Evolutionary conservation across 768 basidiomycete genomes (phyloP).

Genomic region (Termitomyces sp.): DNA sequence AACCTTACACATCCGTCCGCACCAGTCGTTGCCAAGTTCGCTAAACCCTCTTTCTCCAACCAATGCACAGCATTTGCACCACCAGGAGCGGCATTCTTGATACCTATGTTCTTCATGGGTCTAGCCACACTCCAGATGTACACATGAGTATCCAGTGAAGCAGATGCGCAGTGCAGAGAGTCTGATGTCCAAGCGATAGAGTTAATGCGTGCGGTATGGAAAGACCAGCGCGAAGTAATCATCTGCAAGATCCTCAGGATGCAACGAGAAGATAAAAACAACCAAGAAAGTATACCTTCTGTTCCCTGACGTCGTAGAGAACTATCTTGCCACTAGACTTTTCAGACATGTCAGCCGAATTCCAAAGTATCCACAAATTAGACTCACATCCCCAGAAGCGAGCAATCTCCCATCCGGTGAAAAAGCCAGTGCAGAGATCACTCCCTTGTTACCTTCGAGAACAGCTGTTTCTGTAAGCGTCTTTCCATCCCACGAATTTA

Average conservation of each 20-base stretch:
- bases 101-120: conserved; percentile 67
- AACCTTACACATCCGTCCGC: conserved; percentile 77
- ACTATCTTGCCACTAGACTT: conserved; percentile 80
- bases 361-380: background rate
- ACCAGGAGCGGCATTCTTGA: conserved; percentile 84
- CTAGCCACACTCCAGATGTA: conserved; percentile 80
- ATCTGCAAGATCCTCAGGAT: conserved; percentile 30
- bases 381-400: conserved; percentile 82
- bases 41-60: conserved; percentile 42
- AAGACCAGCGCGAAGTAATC: conserved; percentile 76
- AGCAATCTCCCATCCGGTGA: conserved; percentile 72
- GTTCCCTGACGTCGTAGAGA: conserved; percentile 65
- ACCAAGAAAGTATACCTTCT: conserved; percentile 38
- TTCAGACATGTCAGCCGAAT: background rate
- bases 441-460: conserved; percentile 64
- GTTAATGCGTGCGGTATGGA: conserved; percentile 79
- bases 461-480: conserved; percentile 48
- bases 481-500: conserved; percentile 71
- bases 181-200: conserved; percentile 74
- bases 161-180: conserved; percentile 76
- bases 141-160: conserved; percentile 88
- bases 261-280: background rate
- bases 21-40: conserved; percentile 64
- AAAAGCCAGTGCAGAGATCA: conserved; percentile 72
- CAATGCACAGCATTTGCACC: conserved; percentile 82